Evolutionary conservation across 2,329 filamentous ascomycete species (phyloP).

Genomic region (Hypoxylon sp.): DNA sequence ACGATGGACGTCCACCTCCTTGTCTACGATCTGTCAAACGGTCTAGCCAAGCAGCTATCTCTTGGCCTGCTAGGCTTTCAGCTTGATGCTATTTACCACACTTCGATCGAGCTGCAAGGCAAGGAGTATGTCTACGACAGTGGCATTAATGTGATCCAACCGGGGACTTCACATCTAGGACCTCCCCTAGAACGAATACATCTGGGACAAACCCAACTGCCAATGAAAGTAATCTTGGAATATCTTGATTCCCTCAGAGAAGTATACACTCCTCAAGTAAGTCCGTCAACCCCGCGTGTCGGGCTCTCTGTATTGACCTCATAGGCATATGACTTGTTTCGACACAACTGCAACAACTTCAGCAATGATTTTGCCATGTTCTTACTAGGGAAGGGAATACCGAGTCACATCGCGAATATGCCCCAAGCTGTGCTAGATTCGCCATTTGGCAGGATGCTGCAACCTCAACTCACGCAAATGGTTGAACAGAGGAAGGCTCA

Average conservation of each 20-base stretch:
- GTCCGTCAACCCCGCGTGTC: slow-evolving; percentile 20
- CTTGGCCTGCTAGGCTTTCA: slow-evolving; percentile 67
- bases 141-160: slow-evolving; percentile 84
- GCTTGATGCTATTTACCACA: slow-evolving; percentile 96
- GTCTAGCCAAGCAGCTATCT: slow-evolving; percentile 70
- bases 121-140: slow-evolving; percentile 93
- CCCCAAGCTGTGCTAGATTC: slow-evolving; percentile 88
- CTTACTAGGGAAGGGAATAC: slow-evolving; percentile 88
- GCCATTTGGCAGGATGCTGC: slow-evolving; percentile 89
- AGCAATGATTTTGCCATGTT: slow-evolving; percentile 94
- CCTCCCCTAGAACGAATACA: slow-evolving; percentile 81
- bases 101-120: slow-evolving; percentile 86
- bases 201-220: slow-evolving; percentile 83
- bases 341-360: slow-evolving; percentile 98
- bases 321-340: slow-evolving; percentile 88
- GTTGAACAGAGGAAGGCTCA: slow-evolving; percentile 64
- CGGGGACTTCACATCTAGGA: slow-evolving; percentile 89
- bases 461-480: slow-evolving; percentile 74
- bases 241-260: slow-evolving; percentile 87
- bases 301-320: slow-evolving; percentile 21
- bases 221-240: slow-evolving; percentile 85
- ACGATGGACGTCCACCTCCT: slow-evolving; percentile 82
- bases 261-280: slow-evolving; percentile 84
- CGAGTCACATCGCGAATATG: slow-evolving; percentile 86
- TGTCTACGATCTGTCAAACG: slow-evolving; percentile 82